A percentile compares a stretch with the other conserved stretches of the same genome.
Evolutionary conservation across 306 rosid species (phyloP).

Genomic region (Rubus idaeus): DNA sequence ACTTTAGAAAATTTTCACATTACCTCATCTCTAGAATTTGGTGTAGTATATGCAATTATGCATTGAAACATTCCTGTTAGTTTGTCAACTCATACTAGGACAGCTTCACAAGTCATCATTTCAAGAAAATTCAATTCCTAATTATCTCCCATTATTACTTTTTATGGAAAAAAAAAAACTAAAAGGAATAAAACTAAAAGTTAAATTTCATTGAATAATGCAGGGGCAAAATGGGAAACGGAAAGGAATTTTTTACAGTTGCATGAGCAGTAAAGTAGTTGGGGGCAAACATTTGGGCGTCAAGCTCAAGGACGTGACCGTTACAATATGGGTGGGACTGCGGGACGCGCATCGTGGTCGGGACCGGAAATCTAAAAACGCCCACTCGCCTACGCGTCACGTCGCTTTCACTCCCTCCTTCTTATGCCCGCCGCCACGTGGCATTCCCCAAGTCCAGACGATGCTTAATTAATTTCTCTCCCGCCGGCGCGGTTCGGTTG

Average conservation of each 20-base stretch:
- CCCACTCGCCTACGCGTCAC: constrained; percentile 7
- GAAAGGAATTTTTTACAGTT: neutral
- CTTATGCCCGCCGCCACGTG: neutral
- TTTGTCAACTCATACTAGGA: neutral
- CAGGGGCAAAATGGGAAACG: neutral
- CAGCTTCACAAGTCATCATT: neutral
- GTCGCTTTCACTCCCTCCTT: constrained; percentile 26
- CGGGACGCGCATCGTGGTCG: constrained; percentile 34
- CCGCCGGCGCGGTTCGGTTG: too few species aligned
- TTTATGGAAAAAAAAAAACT: neutral
- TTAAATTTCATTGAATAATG: neutral
- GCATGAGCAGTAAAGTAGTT: neutral
- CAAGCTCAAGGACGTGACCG: constrained; percentile 36
- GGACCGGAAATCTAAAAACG: constrained; percentile 43
- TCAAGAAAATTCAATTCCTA: too few species aligned
- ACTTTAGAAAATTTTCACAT: neutral
- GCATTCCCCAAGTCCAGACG: neutral
- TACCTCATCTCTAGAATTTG: neutral
- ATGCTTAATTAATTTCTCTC: too few species aligned
- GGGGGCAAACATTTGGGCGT: constrained; percentile 5
- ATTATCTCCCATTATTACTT: too few species aligned
- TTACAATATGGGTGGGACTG: constrained; percentile 4
- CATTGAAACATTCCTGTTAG: too few species aligned
- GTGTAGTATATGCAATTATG: too few species aligned
- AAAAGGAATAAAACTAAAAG: neutral